phyloP scores from a whole-genome alignment of 1,284 basidiomycete genomes.

The Austroboletus rostrupii region DNA sequence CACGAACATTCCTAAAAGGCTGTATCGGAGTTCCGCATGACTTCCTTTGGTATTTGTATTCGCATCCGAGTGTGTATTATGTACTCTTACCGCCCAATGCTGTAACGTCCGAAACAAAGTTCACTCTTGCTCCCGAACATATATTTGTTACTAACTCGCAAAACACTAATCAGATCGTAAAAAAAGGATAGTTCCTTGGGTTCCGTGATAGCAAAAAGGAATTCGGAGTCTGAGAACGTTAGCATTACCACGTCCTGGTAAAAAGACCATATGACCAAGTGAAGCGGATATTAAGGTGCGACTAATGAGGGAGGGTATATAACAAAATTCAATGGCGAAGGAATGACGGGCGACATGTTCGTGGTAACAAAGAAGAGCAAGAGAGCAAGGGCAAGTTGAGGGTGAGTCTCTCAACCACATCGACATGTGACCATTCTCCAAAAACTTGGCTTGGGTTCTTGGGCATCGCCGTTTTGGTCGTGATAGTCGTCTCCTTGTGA shows the following conservation, averaged over 20 bases:
- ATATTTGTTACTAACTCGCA: constrained; percentile 21
- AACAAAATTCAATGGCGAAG: constrained; percentile 26
- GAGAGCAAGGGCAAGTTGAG: constrained; percentile 13
- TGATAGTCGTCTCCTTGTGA: constrained; percentile 59
- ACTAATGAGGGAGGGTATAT: constrained; percentile 31
- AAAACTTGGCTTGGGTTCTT: constrained; percentile 52
- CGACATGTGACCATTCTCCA: constrained; percentile 72
- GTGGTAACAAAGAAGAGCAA: constrained; percentile 21
- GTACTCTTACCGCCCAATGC: neutral
- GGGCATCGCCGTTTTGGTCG: constrained; percentile 52
- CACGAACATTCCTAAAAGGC: neutral
- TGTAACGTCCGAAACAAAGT: neutral
- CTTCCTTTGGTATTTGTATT: no score
- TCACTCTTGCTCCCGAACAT: constrained; percentile 12
- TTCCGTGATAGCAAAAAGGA: constrained; percentile 26
- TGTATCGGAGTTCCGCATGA: neutral
- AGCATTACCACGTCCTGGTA: constrained; percentile 28
- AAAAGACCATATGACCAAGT: constrained; percentile 32
- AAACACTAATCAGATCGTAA: constrained; percentile 32
- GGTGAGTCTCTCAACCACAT: constrained; percentile 47
- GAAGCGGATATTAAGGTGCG: constrained; percentile 35
- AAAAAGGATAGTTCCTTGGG: constrained; percentile 13
- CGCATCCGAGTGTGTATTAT: neutral
- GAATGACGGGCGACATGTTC: constrained; percentile 27
- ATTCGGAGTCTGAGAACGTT: constrained; percentile 22